phyloP scores from a whole-genome alignment of 805 yeast genomes.

The Barnettozyma salicaria region DNA sequence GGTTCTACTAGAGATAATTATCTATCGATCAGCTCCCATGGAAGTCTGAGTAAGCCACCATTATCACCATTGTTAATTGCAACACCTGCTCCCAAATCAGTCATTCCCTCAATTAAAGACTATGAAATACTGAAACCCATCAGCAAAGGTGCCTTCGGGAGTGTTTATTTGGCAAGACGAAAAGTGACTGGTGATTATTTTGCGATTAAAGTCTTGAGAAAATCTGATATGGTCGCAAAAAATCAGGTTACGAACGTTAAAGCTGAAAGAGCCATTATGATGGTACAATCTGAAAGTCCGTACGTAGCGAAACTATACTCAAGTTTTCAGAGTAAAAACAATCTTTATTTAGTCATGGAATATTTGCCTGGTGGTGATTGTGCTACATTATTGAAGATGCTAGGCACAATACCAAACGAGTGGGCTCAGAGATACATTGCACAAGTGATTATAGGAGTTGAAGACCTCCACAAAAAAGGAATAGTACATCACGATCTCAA shows the following conservation, averaged over 20 bases:
- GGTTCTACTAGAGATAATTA: conserved; percentile 22
- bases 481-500: conserved; percentile 93
- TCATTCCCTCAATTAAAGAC: conserved; percentile 71
- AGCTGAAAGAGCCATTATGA: conserved; percentile 95
- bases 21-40: conserved; percentile 18
- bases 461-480: conserved; percentile 80
- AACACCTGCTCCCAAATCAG: conserved; percentile 42
- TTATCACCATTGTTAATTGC: conserved; percentile 76
- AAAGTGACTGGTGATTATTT: conserved; percentile 88
- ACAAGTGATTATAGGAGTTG: conserved; percentile 86
- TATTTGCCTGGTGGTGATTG: conserved; percentile 94
- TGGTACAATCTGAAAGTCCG: conserved; percentile 91
- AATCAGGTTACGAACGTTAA: conserved; percentile 93
- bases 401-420: conserved; percentile 77
- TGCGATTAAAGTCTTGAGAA: conserved; percentile 87
- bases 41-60: conserved; percentile 47
- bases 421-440: conserved; percentile 87
- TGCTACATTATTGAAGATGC: conserved; percentile 73
- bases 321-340: conserved; percentile 84
- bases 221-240: conserved; percentile 94
- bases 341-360: conserved; percentile 91
- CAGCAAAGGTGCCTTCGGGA: conserved; percentile 96
- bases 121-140: conserved; percentile 90
- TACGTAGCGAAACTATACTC: conserved; percentile 86
- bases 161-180: conserved; percentile 81